Evolutionary conservation across 495 filamentous ascomycete species (phyloP), one percentile per base, ranked within the genome.

Genomic region (Letharia columbiana): DNA sequence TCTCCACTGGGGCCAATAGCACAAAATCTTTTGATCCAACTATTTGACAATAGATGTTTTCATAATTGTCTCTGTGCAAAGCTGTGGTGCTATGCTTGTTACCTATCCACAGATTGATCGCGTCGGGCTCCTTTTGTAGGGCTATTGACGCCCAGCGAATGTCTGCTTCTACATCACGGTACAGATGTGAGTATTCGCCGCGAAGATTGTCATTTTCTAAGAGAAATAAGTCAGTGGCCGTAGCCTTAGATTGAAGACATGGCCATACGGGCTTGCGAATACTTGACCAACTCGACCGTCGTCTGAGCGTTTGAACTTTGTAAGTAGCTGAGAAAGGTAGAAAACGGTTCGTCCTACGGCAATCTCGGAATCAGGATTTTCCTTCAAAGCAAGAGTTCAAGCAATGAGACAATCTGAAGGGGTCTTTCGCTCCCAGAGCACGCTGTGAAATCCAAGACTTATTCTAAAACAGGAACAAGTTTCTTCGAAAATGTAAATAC

Each of bases 41-140:
- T 45, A 92, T 74, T 67, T 91, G 87, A 8, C 88, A 85, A 75
- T 91, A 92, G 3, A 92, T 78, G 74, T 92, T 92, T 73, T 92
- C 88, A 72, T 91, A 91, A 73, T 86, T 85, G 76, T 92, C 89
- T 68, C 85, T 86, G 75, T 92, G 89, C 64, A 92, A 73, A 4
- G 88, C 82, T 0, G 89, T 90, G 1, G 79, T 76, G 57, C 84
- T 88, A 18, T 73, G 73, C 20, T 80, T 82, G 75, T 87, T 87
- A 54, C 89, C 89, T 67, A 92, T 83, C 89, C 89, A 92, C 67
- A 92, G 75, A 72, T 92, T 92, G 67, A 89, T 82, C 23, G 89
- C 64, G 40, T 66, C 64, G 0, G 89, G 86, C 2, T 69, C 60
- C 47, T 77, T 71, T 28, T 81, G 76, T 0, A 92, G 79, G 0